phyloP scores from a whole-genome alignment of 495 filamentous ascomycete species.

The Glutinoglossum americanum region DNA sequence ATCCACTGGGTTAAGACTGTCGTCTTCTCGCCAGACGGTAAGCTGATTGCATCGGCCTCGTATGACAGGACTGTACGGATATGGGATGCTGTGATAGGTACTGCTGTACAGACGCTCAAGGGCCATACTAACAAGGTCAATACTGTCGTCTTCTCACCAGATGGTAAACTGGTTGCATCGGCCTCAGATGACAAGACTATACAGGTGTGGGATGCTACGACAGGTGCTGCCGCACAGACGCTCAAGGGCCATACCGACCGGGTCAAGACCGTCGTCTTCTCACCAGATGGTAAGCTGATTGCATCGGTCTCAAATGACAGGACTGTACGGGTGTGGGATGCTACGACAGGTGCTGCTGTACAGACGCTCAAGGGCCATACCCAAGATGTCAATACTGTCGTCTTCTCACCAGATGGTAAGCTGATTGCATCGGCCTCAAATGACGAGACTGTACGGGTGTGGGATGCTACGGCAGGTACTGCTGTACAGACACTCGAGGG shows the following conservation, averaged over 20 bases:
- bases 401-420: conserved; percentile 8
- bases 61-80: background rate
- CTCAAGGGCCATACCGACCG: background rate
- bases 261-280: conserved; percentile 8
- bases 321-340: conserved; percentile 13
- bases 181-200: conserved; percentile 9
- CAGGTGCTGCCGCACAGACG: conserved; percentile 7
- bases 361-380: conserved; percentile 5
- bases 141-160: conserved; percentile 9
- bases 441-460: conserved; percentile 12
- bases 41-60: background rate
- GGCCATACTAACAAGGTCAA: background rate
- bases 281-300: conserved; percentile 1
- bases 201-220: conserved; percentile 11
- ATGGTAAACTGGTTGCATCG: background rate
- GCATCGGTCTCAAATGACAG: conserved; percentile 7
- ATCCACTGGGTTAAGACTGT: background rate
- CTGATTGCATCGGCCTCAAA: background rate
- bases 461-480: conserved; percentile 10
- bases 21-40: background rate
- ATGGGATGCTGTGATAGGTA: background rate
- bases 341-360: conserved; percentile 6
- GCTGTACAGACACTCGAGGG: conserved; percentile 4
- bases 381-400: background rate
- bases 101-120: background rate